phyloP scores from a whole-genome alignment of 2,329 filamentous ascomycete genomes.

The Reticulascus tulasneorum region DNA sequence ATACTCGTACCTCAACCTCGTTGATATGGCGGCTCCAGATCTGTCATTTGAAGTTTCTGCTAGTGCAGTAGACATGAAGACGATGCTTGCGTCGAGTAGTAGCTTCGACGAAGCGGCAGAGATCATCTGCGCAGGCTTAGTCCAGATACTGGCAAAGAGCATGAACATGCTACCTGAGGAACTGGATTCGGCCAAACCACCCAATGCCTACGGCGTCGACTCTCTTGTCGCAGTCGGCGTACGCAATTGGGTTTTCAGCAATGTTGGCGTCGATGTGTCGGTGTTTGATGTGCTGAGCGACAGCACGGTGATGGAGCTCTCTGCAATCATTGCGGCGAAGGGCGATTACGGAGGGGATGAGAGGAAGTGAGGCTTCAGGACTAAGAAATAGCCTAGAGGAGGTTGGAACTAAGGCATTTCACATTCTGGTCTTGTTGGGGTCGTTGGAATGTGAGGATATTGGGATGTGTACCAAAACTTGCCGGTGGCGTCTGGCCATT shows the following conservation, averaged over 20 bases:
- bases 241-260: slow-evolving; percentile 13
- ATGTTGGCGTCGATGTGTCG: slow-evolving; percentile 11
- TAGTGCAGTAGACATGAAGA: slow-evolving; percentile 21
- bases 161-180: slow-evolving; percentile 42
- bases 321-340: too few species aligned
- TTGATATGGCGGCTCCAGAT: slow-evolving; percentile 38
- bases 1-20: slow-evolving; percentile 42
- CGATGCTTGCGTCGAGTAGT: slow-evolving; percentile 25
- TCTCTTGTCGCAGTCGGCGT: slow-evolving; percentile 44
- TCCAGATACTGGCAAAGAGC: slow-evolving; percentile 36
- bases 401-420: too few species aligned
- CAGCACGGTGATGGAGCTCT: too few species aligned
- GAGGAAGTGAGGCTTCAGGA: too few species aligned
- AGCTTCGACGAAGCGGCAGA: slow-evolving; percentile 24
- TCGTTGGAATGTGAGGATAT: too few species aligned
- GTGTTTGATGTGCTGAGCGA: slow-evolving; percentile 13
- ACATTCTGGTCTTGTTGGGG: too few species aligned
- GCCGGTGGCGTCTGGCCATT: too few species aligned
- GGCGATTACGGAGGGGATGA: too few species aligned
- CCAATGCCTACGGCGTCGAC: slow-evolving; percentile 47
- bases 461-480: too few species aligned
- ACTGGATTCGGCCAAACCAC: slow-evolving; percentile 36
- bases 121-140: slow-evolving; percentile 32
- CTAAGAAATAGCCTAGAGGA: too few species aligned
- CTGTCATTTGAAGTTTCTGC: slow-evolving; percentile 10